Conservation (phyloP, 208 protist species). For the Crithidia bombi region DNA sequence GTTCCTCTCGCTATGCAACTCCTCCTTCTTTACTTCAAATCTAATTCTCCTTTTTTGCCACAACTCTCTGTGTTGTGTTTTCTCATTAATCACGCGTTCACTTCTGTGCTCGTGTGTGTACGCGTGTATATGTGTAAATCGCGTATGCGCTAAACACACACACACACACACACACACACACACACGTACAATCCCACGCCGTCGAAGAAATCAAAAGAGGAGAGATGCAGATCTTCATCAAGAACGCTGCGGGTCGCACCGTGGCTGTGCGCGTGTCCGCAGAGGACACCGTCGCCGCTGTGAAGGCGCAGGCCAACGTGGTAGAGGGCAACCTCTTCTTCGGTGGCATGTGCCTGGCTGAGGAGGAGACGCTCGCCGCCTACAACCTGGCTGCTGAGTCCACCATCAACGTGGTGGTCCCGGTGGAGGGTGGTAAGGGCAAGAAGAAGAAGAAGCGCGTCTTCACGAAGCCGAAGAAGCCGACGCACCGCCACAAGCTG, state of each 20-base stretch:
- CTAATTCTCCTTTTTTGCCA: not conserved
- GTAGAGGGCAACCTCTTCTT: constrained; percentile 86
- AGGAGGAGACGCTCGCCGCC: constrained; percentile 66
- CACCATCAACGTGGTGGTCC: constrained; percentile 90
- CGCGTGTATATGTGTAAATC: not conserved
- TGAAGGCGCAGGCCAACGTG: constrained; percentile 85
- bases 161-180: constrained; percentile 7
- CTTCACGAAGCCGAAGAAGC: constrained; percentile 99
- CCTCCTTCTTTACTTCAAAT: too few relatives aligned
- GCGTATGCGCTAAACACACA: not conserved
- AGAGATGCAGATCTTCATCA: constrained; percentile 95
- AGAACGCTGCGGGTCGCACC: constrained; percentile 90
- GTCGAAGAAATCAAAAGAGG: constrained; percentile 15
- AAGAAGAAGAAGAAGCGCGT: constrained; percentile 99
- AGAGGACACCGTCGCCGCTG: constrained; percentile 82
- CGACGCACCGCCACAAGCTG: constrained; percentile 98
- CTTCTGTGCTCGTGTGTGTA: too few relatives aligned
- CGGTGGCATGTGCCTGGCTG: constrained; percentile 86
- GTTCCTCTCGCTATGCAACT: too few relatives aligned
- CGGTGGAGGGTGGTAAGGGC: constrained; percentile 93
- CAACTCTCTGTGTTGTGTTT: not conserved
- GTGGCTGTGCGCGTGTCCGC: constrained; percentile 86
- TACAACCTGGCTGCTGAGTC: constrained; percentile 84
- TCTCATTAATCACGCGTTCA: not conserved
- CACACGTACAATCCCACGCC: too few relatives aligned